Evolutionary conservation across 257 asterid genomes (phyloP), one percentile per base, ranked within the genome.

Genomic region (Penstemon eatonii): DNA sequence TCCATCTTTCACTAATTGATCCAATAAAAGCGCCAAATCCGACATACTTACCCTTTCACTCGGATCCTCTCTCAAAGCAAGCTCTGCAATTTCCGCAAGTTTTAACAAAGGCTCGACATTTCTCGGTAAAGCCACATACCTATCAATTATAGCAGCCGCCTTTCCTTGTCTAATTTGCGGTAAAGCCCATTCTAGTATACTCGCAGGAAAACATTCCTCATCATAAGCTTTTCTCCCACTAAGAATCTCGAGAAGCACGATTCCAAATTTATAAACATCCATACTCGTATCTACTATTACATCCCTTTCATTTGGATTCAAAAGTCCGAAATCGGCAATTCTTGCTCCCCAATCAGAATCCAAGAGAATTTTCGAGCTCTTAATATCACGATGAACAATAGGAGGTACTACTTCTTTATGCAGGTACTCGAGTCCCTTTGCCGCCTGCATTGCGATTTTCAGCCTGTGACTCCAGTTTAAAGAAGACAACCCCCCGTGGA

Each of bases 91-190:
- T 25, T 94, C 96, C 0, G 96, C 97, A 43, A 94, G 95, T 72
- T 83, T 94, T 49, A 91, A 87, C 78, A 91, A 78, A 55, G 99
- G 96, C 76, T 94, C 99, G 36, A 94, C 88, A 37, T 91, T 94
- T 73, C 91, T 82, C 0, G 99, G 97, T 40, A 90, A 69, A 69
- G 90, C 77, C 42, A 86, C 80, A 8, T 83, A 84, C n/a, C 91
- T 81, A 45, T 94, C 99, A 18, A 91, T 80, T 7, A 84, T 59
- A 3, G 89, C 96, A 10, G 97, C 99, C 0, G 96, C 96, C 76
- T 76, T 87, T 15, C 97, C 97, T 64, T 82, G 82, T 67, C 84
- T 83, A 52, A 94, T 84, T 33, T 81, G 72, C 18, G 96, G 97
- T 66, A 91, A 52, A 3, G 96, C 97, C 96, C 97, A 94, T 8